Base-by-base conservation (phyloP, 2,329 filamentous ascomycete species). In the Cephalotrichum gorgonifer region DNA sequence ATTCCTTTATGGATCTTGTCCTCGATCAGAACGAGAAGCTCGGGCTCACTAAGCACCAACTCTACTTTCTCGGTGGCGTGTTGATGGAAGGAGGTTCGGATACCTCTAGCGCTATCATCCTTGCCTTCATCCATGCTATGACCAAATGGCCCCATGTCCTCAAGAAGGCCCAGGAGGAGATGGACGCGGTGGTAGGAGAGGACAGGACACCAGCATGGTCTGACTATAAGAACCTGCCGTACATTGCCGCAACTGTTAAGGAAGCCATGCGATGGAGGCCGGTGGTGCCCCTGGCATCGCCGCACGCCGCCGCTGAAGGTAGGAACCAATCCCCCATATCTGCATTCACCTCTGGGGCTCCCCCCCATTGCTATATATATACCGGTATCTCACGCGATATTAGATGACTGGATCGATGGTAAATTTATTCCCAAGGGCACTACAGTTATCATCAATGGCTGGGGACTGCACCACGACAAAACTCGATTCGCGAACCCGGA, bases 181-280 rank as follows among this genome's bases (percentile, higher is more conserved):
- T 73, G 20, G 68, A 72, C 50, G 43, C 51, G 0, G 60, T 69
- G 1, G 52, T 71, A 6, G 67, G 67, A 0, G 51, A 57, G 2
- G 55, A 64, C 17, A 57, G 68, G 4, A 50, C 60, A 2, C 70
- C 70, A 0, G 58, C 53, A 0, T 69, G 62, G 60, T 54, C 59
- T 1, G 69, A 73, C 54, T 63, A 62, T 42, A 47, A 53, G 3
- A 54, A 60, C 4, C 55, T 74, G 5, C 70, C 69, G 0, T 73
- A 72, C 51, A 57, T 73, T 7, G 56, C 60, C 17, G 63, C 61
- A 44, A 57, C 66, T 12, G 56, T 73, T 50, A 72, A 73, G 44
- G 71, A 74, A 53, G 56, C 55, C 4, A 54, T 68, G 33, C 60
- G 71, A 1, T 72, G 70, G 66, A 62, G 69, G 25, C 66, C 70